Conservation (phyloP, 139 green algal species). For the Pseudopediastrum boryanum region DNA sequence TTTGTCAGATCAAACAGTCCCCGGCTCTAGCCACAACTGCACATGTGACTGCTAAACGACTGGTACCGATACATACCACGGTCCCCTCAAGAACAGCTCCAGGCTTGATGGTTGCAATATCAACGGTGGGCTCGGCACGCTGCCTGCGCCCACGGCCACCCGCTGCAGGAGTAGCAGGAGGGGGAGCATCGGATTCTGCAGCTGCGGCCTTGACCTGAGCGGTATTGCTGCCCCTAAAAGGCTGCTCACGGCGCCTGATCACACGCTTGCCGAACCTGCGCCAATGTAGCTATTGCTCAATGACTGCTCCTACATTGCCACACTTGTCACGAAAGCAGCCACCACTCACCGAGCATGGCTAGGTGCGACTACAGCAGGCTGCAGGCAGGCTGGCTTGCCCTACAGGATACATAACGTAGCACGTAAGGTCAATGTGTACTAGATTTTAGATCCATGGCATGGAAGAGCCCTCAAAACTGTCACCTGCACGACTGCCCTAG, state of each 20-base stretch:
- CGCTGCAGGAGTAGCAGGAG: not conserved
- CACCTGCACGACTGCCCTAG: too few species aligned
- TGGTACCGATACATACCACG: conserved; percentile 51
- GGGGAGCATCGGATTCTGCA: conserved; percentile 24
- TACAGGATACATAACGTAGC: too few species aligned
- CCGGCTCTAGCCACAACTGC: not conserved
- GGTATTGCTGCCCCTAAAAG: conserved; percentile 33
- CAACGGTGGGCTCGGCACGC: conserved; percentile 8
- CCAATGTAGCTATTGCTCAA: not conserved
- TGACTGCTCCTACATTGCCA: not conserved
- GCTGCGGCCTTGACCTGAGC: conserved; percentile 31
- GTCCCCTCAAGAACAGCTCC: conserved; percentile 57
- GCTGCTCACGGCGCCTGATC: conserved; percentile 12
- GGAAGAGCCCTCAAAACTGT: too few species aligned
- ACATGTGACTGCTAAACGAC: not conserved
- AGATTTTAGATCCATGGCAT: too few species aligned
- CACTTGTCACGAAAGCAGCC: not conserved
- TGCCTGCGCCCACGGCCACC: not conserved
- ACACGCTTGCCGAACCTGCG: conserved; percentile 19
- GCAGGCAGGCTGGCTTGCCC: conserved; percentile 12
- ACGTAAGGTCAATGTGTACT: too few species aligned
- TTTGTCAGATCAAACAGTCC: not conserved
- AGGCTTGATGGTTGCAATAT: conserved; percentile 44
- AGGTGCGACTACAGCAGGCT: not conserved
- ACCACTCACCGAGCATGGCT: conserved; percentile 17